Evolutionary conservation across 2,329 filamentous ascomycete species (phyloP), one percentile per base, ranked within the genome.

Genomic region (Fusarium agapanthi): DNA sequence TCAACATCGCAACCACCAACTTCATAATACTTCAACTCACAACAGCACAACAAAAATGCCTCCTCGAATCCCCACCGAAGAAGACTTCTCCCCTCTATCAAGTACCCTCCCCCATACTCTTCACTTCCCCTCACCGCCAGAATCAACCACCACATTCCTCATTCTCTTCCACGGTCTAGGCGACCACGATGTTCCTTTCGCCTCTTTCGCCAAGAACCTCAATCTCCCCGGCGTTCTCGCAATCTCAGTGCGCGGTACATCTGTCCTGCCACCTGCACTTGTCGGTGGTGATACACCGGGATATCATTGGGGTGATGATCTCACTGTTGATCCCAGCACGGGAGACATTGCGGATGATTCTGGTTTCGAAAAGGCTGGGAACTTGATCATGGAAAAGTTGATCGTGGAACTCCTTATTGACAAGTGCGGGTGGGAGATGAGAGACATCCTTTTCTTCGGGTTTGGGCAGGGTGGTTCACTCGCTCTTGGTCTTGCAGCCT

Each of bases 141-240:
- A 92, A 68, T 88, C 88, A 18, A 89, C 92, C 15, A 92, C 90
- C 47, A 92, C 95, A 75, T 86, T 97, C 74, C 89, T 97, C 69
- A 83, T 97, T 78, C 88, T 97, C 57, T 89, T 97, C 65, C 95
- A 97, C 81, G 94, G 94, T 72, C 88, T 97, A 18, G 95, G 95
- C 70, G 95, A 97, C 83, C 90, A 88, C 38, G 88, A 93, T 67
- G 77, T 80, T 7, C 86, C 92, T 40, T 97, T 96, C 80, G 87
- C 89, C 67, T 83, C 83, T 48, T 92, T 97, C 69, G 93, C 91
- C 26, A 85, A 86, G 63, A 90, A 89, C 74, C 83, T 97, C 68
- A 86, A 88, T 68, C 88, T 97, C 7, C 94, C 94, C 0, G 93
- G 95, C 77, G 95, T 95, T 58, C 88, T 91, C 63, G 90, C 90